Base-by-base conservation (phyloP, 495 filamentous ascomycete species). In the Xylaria castorea region DNA sequence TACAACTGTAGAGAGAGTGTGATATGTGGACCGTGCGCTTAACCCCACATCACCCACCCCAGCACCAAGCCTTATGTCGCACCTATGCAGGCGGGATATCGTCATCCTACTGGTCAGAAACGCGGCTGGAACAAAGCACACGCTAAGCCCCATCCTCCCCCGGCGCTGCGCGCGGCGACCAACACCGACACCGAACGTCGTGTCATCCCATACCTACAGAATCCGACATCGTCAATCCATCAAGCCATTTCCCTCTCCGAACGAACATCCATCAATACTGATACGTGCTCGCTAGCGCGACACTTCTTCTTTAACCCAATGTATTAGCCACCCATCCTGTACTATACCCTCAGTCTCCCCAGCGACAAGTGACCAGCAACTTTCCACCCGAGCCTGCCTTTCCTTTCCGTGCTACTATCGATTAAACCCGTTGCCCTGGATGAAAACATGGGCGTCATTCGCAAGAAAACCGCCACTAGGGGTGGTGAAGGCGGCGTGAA, bases 401-500 rank as follows among this genome's bases (percentile, higher is more conserved):
- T 38, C 27, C 14, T 53, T 22, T 9, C 69, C 38, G 18, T 42
- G 3, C 20, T 1, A n/a, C 53, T 11, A 25, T 63, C 40, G 53
- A 20, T 34, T n/a, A n/a, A 44, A 34, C 72, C 65, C 58, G 44
- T 42, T 75, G 76, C 73, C 48, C 71, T 78, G 74, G 78, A 74
- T 46, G 51, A 62, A 22, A 55, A 57, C 22, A 98, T 98, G 95
- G 95, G 95, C 78, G 92, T 97, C 80, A 97, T 98, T 83, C 91
- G 94, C 79, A 97, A 97, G 87, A 98, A 97, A 85, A 95, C 93
- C 70, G 93, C 93, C 74, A 88, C 92, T 71, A 89, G 94, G 77
- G 93, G 94, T 57, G 95, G 92, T 14, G 95, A 97, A 77, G 94
- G 95, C 27, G 95, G 95, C 71, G 92, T 95, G 58, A 97, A 97